Percentiles rank a stretch among this genome's conserved stretches.
These are phyloP conservation scores for Populus hybrid DNA, from an alignment of 441 rosid genomes.

Conservation along the genomic window DNA sequence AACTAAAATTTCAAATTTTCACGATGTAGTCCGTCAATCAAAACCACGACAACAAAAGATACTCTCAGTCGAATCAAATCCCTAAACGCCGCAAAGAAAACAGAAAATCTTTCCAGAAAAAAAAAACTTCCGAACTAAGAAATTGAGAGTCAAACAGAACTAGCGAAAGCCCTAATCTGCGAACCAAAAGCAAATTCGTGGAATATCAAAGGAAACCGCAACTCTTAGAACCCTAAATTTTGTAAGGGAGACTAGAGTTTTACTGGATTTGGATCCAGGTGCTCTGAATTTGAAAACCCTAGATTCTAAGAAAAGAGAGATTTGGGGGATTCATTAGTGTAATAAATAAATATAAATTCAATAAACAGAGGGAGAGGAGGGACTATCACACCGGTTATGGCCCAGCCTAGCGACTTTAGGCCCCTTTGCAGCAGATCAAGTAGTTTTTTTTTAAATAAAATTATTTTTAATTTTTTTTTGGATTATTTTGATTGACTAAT, in stretches of 20 bases:
- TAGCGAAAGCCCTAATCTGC: not conserved
- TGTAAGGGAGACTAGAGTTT: not conserved
- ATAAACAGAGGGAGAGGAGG: not conserved
- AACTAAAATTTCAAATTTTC: not conserved
- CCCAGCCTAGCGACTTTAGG: too few species aligned
- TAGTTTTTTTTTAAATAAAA: too few species aligned
- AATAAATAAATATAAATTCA: too few species aligned
- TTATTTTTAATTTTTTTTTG: too few species aligned
- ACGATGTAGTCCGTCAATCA: not conserved
- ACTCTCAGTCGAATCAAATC: not conserved
- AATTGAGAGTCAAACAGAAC: constrained; percentile 8
- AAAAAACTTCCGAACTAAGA: not conserved
- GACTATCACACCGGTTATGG: not conserved
- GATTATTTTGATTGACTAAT: too few species aligned
- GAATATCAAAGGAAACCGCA: constrained; percentile 9
- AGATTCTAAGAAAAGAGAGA: not conserved
- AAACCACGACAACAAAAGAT: not conserved
- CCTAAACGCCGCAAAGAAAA: not conserved
- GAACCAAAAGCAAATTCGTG: constrained; percentile 1
- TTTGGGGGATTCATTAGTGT: not conserved
- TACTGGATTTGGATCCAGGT: not conserved
- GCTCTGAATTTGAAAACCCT: not conserved
- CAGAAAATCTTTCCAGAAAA: not conserved
- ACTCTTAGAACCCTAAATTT: not conserved
- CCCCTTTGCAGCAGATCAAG: too few species aligned